These are phyloP conservation scores for Colletotrichum eremochloae DNA, from an alignment of 2,329 filamentous ascomycete species.

Conservation along the genomic window DNA sequence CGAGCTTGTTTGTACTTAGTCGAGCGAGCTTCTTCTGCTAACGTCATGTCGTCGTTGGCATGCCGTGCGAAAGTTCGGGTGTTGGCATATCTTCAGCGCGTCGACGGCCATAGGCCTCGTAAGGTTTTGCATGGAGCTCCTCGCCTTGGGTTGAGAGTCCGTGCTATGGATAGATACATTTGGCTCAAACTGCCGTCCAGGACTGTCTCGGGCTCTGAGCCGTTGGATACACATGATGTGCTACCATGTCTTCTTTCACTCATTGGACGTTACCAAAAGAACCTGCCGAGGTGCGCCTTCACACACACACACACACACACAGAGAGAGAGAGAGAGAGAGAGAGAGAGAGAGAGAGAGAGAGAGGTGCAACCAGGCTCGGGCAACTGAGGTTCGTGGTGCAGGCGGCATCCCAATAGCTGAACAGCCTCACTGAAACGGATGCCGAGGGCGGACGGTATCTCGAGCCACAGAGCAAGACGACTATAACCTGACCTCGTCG, in stretches of 20 bases:
- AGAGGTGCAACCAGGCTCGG: background rate
- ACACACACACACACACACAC: too few species aligned
- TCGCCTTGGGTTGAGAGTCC: background rate
- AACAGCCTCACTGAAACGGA: conserved; percentile 2
- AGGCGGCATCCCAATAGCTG: background rate
- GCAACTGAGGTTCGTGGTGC: too few species aligned
- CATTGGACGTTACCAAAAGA: background rate
- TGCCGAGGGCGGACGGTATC: background rate
- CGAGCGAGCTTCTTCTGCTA: background rate
- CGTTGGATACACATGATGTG: background rate
- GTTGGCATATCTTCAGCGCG: background rate
- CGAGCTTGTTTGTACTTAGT: background rate
- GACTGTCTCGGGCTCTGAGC: background rate
- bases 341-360: too few species aligned
- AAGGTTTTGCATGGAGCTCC: background rate
- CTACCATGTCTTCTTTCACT: background rate
- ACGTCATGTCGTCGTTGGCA: background rate
- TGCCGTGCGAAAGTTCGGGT: background rate
- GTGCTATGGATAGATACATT: background rate
- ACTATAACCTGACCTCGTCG: background rate
- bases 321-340: too few species aligned
- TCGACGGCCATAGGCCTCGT: background rate
- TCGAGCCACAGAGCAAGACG: conserved; percentile 8
- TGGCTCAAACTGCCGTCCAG: background rate
- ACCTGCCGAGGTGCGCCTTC: background rate